Conservation (phyloP, 345 rosid species). For the Arabidopsis suecica region DNA sequence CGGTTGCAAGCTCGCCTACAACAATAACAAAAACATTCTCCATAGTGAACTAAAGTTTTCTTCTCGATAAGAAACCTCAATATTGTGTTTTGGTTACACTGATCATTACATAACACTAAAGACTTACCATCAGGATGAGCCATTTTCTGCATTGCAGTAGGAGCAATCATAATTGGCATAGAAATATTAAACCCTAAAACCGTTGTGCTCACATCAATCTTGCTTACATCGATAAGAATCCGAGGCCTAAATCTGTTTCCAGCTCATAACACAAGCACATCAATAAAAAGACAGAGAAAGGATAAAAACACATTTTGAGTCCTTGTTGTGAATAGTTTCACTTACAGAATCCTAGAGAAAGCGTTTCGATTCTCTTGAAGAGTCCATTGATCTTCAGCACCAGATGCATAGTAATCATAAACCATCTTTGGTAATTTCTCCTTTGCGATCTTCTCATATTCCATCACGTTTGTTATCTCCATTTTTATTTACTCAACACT, state of each 20-base stretch:
- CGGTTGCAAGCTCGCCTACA: slow-evolving; percentile 93
- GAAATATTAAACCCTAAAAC: slow-evolving; percentile 88
- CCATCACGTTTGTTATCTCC: slow-evolving; percentile 89
- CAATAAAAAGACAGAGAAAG: neutral
- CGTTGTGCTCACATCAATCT: slow-evolving; percentile 73
- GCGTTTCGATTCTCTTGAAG: slow-evolving; percentile 83
- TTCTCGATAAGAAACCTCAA: slow-evolving; percentile 1
- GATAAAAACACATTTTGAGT: no score
- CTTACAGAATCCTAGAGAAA: slow-evolving; percentile 87
- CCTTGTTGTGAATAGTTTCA: neutral
- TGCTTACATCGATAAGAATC: slow-evolving; percentile 84
- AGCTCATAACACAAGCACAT: neutral
- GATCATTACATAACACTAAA: neutral
- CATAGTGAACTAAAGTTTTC: neutral
- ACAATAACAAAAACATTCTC: neutral
- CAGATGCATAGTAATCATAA: slow-evolving; percentile 90
- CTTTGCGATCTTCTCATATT: slow-evolving; percentile 86
- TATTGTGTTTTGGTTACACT: neutral
- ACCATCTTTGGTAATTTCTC: slow-evolving; percentile 92
- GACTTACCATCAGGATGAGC: slow-evolving; percentile 80
- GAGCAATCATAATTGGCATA: slow-evolving; percentile 98
- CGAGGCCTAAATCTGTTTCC: slow-evolving; percentile 83
- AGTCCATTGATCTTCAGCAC: slow-evolving; percentile 98
- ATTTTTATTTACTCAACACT: neutral
- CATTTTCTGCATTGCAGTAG: slow-evolving; percentile 98